Evolutionary conservation across 306 rosid species (phyloP).

Genomic region (Inga leiocalycina): DNA sequence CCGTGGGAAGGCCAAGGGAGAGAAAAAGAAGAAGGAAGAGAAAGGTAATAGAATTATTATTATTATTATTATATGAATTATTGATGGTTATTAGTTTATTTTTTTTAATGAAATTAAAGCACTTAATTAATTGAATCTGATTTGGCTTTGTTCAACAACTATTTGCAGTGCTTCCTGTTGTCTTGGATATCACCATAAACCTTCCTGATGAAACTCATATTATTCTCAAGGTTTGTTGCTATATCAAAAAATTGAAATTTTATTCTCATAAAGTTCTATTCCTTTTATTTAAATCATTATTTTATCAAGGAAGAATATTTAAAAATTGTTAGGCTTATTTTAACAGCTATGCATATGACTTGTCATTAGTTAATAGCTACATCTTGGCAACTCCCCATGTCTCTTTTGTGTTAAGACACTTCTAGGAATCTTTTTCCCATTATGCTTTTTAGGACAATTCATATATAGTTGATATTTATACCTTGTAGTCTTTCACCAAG

Average conservation of each 20-base stretch:
- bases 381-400: conserved; percentile 13
- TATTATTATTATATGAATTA: too few relatives aligned
- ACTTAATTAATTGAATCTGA: not conserved
- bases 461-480: conserved; percentile 10
- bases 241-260: not conserved
- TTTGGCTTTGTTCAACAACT: conserved; percentile 6
- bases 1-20: conserved; percentile 85
- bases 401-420: conserved; percentile 9
- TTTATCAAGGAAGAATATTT: not conserved
- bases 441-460: conserved; percentile 16
- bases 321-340: not conserved
- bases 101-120: too few relatives aligned
- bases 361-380: not conserved
- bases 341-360: conserved; percentile 13
- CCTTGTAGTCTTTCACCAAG: not conserved
- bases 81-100: not conserved
- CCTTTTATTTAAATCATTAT: not conserved
- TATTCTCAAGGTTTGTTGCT: conserved; percentile 66
- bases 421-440: conserved; percentile 30
- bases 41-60: conserved; percentile 49
- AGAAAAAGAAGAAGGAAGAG: conserved; percentile 96
- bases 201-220: conserved; percentile 79
- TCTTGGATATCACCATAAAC: conserved; percentile 77
- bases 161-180: conserved; percentile 90
- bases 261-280: not conserved